Evolutionary conservation across 1,284 basidiomycete species (phyloP), one percentile per base, ranked within the genome.

Genomic region (Gymnopus androsaceus): DNA sequence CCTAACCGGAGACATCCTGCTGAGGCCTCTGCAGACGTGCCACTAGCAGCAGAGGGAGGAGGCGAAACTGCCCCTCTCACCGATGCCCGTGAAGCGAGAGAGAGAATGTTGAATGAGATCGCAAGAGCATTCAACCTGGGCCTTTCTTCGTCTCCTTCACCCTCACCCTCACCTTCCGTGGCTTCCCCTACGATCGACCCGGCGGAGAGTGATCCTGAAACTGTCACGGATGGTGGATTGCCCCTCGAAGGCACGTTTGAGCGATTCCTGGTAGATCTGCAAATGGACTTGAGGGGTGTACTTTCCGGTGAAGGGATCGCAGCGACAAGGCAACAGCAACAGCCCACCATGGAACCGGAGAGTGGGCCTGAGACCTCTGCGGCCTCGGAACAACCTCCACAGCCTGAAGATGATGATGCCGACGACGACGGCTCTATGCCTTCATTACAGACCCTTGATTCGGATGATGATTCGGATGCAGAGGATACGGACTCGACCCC

Each of bases 181-280:
- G 9, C 27, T 14, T 15, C 27, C n/a, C 15, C 15, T 36, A 25
- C 37, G 12, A 33, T 11, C 23, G 37, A 42, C 17, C 3, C 19
- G 27, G 28, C 17, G 33, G 11, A 17, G 30, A 7, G 14, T 21
- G 17, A 42, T 9, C 30, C 7, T 12, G 30, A n/a, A 17, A 8
- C 7, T 28, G 8, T 6, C 3, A 6, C 59, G 1, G 34, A 34
- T 31, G n/a, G 62, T 5, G 36, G 33, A 1, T 59, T 76, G n/a
- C 83, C 86, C 2, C 74, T 81, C 1, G 85, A 87, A 61, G 87
- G 84, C 55, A 87, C 83, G 62, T 91, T 91, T 65, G 89, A 90
- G 63, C 78, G 85, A 34, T 91, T 91, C 72, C 71, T 91, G 60
- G 69, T 88, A 36, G 87, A 90, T 67, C 66, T 91, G 54, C 88